phyloP scores from a whole-genome alignment of 176 grass and related monocot genomes.

The Phoenix roebelenii region DNA sequence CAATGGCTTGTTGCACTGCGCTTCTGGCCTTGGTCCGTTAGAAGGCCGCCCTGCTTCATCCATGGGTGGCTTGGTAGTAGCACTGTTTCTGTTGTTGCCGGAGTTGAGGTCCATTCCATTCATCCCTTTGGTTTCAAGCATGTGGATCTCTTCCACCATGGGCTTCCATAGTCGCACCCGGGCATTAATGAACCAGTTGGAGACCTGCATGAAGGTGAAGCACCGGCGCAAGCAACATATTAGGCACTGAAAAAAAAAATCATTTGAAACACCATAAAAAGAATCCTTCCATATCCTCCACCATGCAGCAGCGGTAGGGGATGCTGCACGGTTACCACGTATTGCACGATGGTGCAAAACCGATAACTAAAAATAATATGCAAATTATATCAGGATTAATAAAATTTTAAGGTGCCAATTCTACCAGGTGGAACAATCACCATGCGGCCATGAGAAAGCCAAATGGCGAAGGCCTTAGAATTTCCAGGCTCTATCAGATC shows the following conservation, averaged over 20 bases:
- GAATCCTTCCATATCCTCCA: too few species aligned
- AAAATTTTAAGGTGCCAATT: too few species aligned
- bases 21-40: not conserved
- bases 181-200: conserved; percentile 60
- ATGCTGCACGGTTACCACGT: too few species aligned
- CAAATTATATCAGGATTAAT: too few species aligned
- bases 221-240: not conserved
- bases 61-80: not conserved
- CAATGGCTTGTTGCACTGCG: conserved; percentile 3
- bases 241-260: too few species aligned
- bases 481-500: too few species aligned
- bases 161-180: conserved; percentile 56
- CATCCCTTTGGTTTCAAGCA: conserved; percentile 40
- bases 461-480: too few species aligned
- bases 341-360: not conserved
- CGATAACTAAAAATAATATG: too few species aligned
- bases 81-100: not conserved
- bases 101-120: conserved; percentile 7
- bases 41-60: not conserved
- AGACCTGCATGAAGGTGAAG: conserved; percentile 25
- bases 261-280: too few species aligned
- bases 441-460: too few species aligned
- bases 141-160: conserved; percentile 55
- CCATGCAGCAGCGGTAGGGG: too few species aligned
- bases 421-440: too few species aligned